Conservation (phyloP, 106 monocot species). For the Dendrobium huoshanense region DNA sequence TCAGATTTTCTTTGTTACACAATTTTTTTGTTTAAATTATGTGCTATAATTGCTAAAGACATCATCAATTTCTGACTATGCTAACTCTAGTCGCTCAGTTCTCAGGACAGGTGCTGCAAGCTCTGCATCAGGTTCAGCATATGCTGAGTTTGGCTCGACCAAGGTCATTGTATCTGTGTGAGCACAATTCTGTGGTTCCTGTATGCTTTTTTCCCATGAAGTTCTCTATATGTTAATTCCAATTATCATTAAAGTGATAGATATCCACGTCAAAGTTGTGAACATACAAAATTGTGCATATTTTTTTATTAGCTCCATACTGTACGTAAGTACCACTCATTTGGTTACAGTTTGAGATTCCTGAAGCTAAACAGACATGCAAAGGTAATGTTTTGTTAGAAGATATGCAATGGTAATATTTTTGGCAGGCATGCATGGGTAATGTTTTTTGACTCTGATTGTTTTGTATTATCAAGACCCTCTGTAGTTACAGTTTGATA, state of each 20-base stretch:
- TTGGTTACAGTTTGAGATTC: neutral
- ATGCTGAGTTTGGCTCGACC: slow-evolving; percentile 93
- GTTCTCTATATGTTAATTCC: neutral
- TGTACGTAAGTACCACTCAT: neutral
- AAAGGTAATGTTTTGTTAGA: too few relatives aligned
- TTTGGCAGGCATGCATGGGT: too few relatives aligned
- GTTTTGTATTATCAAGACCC: too few relatives aligned
- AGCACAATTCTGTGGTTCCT: slow-evolving; percentile 17
- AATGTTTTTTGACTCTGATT: too few relatives aligned
- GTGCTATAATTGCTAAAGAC: neutral
- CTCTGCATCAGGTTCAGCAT: slow-evolving; percentile 90
- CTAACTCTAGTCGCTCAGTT: slow-evolving; percentile 40
- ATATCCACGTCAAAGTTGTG: neutral
- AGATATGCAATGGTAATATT: too few relatives aligned
- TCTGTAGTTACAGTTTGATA: too few relatives aligned
- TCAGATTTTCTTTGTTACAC: neutral
- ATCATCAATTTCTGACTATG: neutral
- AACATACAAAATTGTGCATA: neutral
- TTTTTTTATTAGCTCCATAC: neutral
- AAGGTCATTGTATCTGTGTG: slow-evolving; percentile 96
- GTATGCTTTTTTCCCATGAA: neutral
- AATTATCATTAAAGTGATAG: neutral
- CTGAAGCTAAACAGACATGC: too few relatives aligned
- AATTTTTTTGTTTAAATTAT: neutral
- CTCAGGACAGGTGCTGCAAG: slow-evolving; percentile 59